Base-by-base conservation (phyloP, 2,329 filamentous ascomycete species). In the Clonostachys solani region DNA sequence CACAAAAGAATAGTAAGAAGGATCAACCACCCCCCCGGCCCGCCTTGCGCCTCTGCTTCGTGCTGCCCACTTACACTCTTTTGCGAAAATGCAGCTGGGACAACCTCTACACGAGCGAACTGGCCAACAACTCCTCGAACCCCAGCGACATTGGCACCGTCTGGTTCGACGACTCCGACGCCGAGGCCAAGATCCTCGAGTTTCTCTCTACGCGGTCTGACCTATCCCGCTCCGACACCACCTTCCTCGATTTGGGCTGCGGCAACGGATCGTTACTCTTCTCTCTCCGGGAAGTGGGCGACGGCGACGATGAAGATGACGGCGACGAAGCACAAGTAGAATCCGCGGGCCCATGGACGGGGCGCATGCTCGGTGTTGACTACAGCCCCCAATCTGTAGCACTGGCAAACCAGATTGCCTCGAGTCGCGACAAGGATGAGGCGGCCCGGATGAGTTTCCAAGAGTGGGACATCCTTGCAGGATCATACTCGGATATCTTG, bases 81-180 rank as follows among this genome's bases (percentile, higher is more conserved):
- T 35, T 42, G 23, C 19, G 37, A 47, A 33, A 33, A 12, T n/a
- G 43, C 50, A 92, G 87, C 70, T 92, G 87, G 87, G 84, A 92
- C 65, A 71, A 69, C 17, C 80, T 89, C 52, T 94, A 95, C 73
- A 72, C 75, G 1, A 77, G 73, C 54, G 87, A 94, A 66, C 74
- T 90, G 46, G 64, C 71, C 50, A 92, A 94, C 69, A 81, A 92
- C 66, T 69, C 80, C 46, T 66, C 79, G 52, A 83, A 95, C 68
- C 82, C 88, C 10, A 68, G 79, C 48, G 89, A 96, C 72, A 86
- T 86, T 50, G 92, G 92, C 55, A 95, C 91, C 33, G 84, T 94
- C 58, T 99, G 94, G 94, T 99, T 99, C 77, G 87, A 91, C 64
- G 94, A 97, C 70, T 88, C 90, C 33, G 83, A 87, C 60, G 94